These are phyloP conservation scores for Osmozyma mogii DNA, from an alignment of 805 yeast genomes.

Conservation along the genomic window DNA sequence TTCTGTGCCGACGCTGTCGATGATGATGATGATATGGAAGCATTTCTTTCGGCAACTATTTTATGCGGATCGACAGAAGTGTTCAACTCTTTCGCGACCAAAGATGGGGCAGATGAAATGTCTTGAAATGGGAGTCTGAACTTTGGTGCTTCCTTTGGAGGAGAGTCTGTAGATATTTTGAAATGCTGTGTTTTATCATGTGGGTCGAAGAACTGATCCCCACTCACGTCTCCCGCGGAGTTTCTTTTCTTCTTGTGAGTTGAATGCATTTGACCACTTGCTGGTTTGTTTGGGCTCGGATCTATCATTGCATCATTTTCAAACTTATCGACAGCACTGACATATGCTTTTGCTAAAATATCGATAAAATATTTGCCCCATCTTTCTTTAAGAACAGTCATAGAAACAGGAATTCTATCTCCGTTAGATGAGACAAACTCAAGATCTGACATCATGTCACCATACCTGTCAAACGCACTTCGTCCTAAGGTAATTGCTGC, in stretches of 20 bases:
- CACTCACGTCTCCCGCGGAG: too few relatives aligned
- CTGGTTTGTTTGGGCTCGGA: too few relatives aligned
- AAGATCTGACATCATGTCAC: conserved; percentile 58
- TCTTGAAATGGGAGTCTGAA: conserved; percentile 72
- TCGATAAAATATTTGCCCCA: conserved; percentile 72
- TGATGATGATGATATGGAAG: conserved; percentile 5
- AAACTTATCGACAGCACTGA: conserved; percentile 42
- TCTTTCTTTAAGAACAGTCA: conserved; percentile 54
- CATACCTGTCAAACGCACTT: conserved; percentile 62
- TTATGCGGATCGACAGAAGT: conserved; percentile 21
- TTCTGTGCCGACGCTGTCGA: conserved; percentile 9
- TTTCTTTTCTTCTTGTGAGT: too few relatives aligned
- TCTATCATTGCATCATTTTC: too few relatives aligned
- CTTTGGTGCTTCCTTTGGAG: conserved; percentile 39
- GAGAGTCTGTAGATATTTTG: too few relatives aligned
- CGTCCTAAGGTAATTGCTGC: conserved; percentile 73
- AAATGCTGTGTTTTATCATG: too few relatives aligned
- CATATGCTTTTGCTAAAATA: conserved; percentile 55
- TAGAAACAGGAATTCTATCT: conserved; percentile 54
- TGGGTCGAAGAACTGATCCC: too few relatives aligned
- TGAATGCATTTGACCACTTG: too few relatives aligned
- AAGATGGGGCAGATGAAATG: conserved; percentile 2
- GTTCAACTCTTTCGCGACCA: conserved; percentile 6
- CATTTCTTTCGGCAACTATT: conserved; percentile 5
- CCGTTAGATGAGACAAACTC: conserved; percentile 68